Base-by-base conservation (phyloP, 768 basidiomycete species). In the Harrya chromipes region DNA sequence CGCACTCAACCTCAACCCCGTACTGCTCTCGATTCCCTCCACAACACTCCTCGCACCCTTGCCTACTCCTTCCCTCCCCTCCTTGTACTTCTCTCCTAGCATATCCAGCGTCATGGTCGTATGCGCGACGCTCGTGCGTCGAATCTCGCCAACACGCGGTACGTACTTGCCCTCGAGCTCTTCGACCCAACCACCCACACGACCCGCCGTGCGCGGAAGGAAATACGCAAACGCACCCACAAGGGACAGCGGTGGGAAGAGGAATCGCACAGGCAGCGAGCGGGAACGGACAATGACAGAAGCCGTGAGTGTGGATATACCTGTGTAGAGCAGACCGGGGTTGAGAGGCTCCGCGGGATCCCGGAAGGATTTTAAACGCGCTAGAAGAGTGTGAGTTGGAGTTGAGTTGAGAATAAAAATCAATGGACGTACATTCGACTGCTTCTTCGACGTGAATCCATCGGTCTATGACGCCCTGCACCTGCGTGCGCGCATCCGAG, bases 281-380 rank as follows among this genome's bases (percentile, higher is more conserved):
- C 94, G 84, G 57, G 86, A 87, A 37, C 94, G 85, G 0, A 88
- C 82, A 48, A 97, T 58, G 59, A 98, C 85, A 49, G 93, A 93
- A 2, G 89, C 91, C 4, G 89, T 87, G 41, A 98, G 82, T 13
- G 91, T 83, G 3, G 91, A 84, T 42, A 98, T 79, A 42, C 92
- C 90, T 40, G 90, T 86, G 73, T 95, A 97, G 46, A 97, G 83
- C 5, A 87, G 61, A n/a, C 89, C 91, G 1, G 94, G 94, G 10
- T 85, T 92, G 24, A 97, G 80, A 1, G 84, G 74, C 70, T 97
- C 95, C 46, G 86, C 76, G 0, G 84, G 78, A 0, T 90, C 84
- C 13, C 92, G 71, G 58, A 98, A 80, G 6, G 85, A 80, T 67
- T 93, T 93, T 27, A 97, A 73, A 54, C 91, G 84, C 51, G 75